Conservation (phyloP, 2,329 filamentous ascomycete genomes). For the Beauveria rudraprayagi region DNA sequence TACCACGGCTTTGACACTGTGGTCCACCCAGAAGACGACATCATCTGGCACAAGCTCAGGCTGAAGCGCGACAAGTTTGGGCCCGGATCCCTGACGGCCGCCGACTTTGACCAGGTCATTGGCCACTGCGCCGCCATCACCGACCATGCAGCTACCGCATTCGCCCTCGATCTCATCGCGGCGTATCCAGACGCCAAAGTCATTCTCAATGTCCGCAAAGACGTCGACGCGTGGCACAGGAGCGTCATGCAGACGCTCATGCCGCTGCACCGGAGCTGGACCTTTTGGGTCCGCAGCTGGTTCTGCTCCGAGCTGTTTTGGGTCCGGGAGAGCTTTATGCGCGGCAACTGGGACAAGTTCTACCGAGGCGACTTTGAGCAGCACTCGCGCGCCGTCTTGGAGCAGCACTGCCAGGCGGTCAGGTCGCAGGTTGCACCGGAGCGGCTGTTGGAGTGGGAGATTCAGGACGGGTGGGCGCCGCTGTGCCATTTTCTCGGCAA, state of each 20-base stretch:
- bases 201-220: conserved; percentile 29
- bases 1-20: conserved; percentile 9
- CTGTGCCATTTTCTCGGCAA: conserved; percentile 32
- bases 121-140: conserved; percentile 10
- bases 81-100: not conserved
- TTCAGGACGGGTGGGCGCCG: conserved; percentile 32
- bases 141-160: conserved; percentile 11
- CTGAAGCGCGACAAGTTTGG: not conserved
- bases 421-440: conserved; percentile 16
- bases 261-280: not conserved
- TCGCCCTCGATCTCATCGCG: conserved; percentile 1
- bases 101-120: conserved; percentile 10
- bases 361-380: not conserved
- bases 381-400: not conserved
- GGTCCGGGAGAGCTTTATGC: conserved; percentile 11
- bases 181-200: conserved; percentile 34
- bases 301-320: conserved; percentile 25
- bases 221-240: conserved; percentile 31
- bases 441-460: conserved; percentile 28
- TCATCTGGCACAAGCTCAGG: not conserved
- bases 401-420: not conserved
- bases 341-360: not conserved
- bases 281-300: conserved; percentile 16
- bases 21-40: not conserved
- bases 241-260: conserved; percentile 20